Percentiles rank a stretch among this genome's conserved stretches.
These are phyloP conservation scores for Sporisorium sorghi DNA, from an alignment of 1,284 basidiomycete species.

Conservation along the genomic window DNA sequence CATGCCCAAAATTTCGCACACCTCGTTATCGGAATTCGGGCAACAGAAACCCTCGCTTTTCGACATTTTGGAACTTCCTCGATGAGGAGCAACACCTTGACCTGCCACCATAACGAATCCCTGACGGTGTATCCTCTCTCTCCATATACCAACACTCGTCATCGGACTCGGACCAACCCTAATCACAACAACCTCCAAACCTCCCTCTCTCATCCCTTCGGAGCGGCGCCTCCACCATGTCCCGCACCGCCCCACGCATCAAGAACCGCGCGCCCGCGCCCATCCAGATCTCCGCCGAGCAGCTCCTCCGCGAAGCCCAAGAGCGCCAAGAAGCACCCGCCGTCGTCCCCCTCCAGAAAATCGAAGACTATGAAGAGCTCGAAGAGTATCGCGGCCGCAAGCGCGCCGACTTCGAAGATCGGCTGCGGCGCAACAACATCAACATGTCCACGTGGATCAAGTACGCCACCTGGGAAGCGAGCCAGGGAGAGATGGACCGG, in stretches of 20 bases:
- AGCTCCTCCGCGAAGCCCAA: slow-evolving; percentile 96
- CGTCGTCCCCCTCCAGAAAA: slow-evolving; percentile 71
- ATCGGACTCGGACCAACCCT: not conserved
- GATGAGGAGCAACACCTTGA: not conserved
- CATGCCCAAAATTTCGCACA: no score
- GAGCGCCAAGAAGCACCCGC: slow-evolving; percentile 93
- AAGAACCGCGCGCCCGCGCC: slow-evolving; percentile 94
- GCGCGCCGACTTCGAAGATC: slow-evolving; percentile 94
- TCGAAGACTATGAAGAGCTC: slow-evolving; percentile 97
- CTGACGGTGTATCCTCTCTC: slow-evolving; percentile 10
- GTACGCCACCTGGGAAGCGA: slow-evolving; percentile 82
- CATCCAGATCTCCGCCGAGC: slow-evolving; percentile 97
- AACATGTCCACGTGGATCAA: slow-evolving; percentile 74
- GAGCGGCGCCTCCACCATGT: slow-evolving; percentile 52
- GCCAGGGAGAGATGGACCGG: slow-evolving; percentile 80
- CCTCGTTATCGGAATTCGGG: slow-evolving; percentile 3
- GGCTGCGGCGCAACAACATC: slow-evolving; percentile 87
- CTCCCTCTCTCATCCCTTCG: not conserved
- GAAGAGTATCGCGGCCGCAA: slow-evolving; percentile 94
- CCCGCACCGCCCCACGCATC: slow-evolving; percentile 74
- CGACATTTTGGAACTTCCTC: not conserved
- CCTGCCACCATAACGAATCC: slow-evolving; percentile 5
- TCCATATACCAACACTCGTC: slow-evolving; percentile 13
- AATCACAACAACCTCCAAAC: not conserved
- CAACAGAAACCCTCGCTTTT: slow-evolving; percentile 5